Conservation (phyloP, 2,329 filamentous ascomycete genomes). For the Diaporthe destruens region DNA sequence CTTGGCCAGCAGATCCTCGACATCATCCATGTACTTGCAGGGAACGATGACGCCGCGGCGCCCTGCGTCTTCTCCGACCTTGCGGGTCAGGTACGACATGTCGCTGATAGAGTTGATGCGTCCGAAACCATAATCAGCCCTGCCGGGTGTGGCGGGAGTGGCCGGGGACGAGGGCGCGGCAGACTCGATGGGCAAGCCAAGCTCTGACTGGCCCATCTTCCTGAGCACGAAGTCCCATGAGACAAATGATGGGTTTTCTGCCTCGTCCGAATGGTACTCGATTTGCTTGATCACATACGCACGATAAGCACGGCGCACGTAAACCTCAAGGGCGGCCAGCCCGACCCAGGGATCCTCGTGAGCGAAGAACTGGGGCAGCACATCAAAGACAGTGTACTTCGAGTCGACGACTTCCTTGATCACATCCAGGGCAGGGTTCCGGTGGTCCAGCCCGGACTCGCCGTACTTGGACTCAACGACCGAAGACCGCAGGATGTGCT, state of each 20-base stretch:
- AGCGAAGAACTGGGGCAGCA: conserved; percentile 93
- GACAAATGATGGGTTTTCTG: conserved; percentile 76
- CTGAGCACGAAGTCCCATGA: conserved; percentile 97
- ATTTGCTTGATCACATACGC: conserved; percentile 93
- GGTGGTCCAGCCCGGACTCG: conserved; percentile 96
- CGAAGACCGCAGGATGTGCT: conserved; percentile 95
- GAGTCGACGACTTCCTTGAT: conserved; percentile 99
- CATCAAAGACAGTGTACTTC: conserved; percentile 98
- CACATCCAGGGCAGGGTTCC: conserved; percentile 88
- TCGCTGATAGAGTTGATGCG: conserved; percentile 96
- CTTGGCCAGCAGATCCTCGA: conserved; percentile 85
- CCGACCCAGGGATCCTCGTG: conserved; percentile 96
- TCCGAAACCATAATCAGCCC: conserved; percentile 74
- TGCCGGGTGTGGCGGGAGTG: conserved; percentile 60
- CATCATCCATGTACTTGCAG: conserved; percentile 93
- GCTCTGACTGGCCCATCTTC: conserved; percentile 93
- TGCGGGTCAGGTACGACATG: conserved; percentile 87
- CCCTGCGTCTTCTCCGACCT: conserved; percentile 79
- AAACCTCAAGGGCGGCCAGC: conserved; percentile 93
- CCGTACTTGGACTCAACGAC: conserved; percentile 98
- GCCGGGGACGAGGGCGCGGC: conserved; percentile 87
- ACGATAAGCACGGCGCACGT: conserved; percentile 95
- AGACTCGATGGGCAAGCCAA: conserved; percentile 83
- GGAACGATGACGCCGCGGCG: conserved; percentile 96
- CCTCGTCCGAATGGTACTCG: conserved; percentile 86